Evolutionary conservation across 805 yeast genomes (phyloP), one percentile per base, ranked within the genome.

Genomic region (Sugiyamaella mastotermitis): DNA sequence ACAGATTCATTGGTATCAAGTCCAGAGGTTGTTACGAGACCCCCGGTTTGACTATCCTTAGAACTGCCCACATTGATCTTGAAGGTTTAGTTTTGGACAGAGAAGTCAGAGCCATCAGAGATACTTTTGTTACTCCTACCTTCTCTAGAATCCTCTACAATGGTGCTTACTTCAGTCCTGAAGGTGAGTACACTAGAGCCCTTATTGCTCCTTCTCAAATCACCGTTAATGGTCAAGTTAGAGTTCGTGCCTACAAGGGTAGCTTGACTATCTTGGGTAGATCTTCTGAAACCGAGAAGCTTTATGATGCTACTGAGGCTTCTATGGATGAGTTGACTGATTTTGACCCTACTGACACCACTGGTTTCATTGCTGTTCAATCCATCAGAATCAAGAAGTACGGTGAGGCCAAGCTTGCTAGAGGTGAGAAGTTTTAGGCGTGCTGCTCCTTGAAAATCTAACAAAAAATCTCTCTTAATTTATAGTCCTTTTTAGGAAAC

Each of bases 1-100:
- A 92, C 76, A 87, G 98, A 74, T 92, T 92, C 67, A 92, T 92
- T 58, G 97, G 97, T 65, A 83, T 92, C 66, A 92, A 92, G 68
- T 88, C 97, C 48, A 86, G 98, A 75, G 98, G 98, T 43, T 92
- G 98, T 74, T 92, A 92, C 72, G 98, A 92, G 71, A 94, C 97
- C 48, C 98, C 98, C 52, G 98, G 97, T 65, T 78, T 92, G 57
- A 90, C 98, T 46, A 63, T 92, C 46, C 80, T 92, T 67, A 86
- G 98, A 77, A 65, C 77, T 40, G 84, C 97, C 33, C 98, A 92
- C 66, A 78, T 92, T 62, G 98, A 92, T 64, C 71, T 92, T 55
- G 98, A 92, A 72, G 98, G 98, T 56, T 79, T 92, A 56, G 90
- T 95, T 29, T 70, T 92, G 57, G 98, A 92, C 69, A 83, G 97